Evolutionary conservation across 2,329 filamentous ascomycete genomes (phyloP), one percentile per base, ranked within the genome.

Genomic region (Penicillium thymicola): DNA sequence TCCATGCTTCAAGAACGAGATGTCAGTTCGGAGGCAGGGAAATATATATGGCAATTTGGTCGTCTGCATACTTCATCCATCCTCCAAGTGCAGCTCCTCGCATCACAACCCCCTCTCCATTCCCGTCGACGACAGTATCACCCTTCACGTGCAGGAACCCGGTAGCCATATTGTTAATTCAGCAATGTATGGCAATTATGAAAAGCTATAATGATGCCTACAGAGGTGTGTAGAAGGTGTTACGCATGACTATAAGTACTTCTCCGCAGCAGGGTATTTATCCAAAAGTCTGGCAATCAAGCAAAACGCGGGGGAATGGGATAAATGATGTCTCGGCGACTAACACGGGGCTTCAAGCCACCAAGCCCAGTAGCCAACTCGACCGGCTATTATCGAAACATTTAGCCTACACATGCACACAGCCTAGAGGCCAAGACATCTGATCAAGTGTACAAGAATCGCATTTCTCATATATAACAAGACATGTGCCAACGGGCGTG

Each of bases 101-200:
- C 25, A 84, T 76, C 8, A 83, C 69, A 14, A 83, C 75, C 3
- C 67, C 66, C 13, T 79, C 70, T 21, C 76, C 79, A 48, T 77
- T 65, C 0, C 70, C 67, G 58, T 80, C 77, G 32, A 83, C 76
- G 18, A 84, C 75, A 30, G 73, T 69, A 34, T 74, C 72, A 30
- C 72, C 76, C 38, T 76, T 66, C 18, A 79, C 77, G 52, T 68
- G 73, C 5, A 80, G 67, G 25, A 79, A 73, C 4, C 69, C 72
- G 18, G 65, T 67, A 6, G 70, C 51, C 68, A 75, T 72, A 13
- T 64, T 66, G 13, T 54, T 10, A 18, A 16, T 44, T 60, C 37
- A 14, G 9, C 16, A 27, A 52, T 55, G 18, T 18, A 41, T 42
- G 37, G 21, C 28, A n/a, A 27, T 11, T 28, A 21, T 27, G 16